Conservation (phyloP, 2,329 filamentous ascomycete genomes). For the Cladophialophora psammophila region DNA sequence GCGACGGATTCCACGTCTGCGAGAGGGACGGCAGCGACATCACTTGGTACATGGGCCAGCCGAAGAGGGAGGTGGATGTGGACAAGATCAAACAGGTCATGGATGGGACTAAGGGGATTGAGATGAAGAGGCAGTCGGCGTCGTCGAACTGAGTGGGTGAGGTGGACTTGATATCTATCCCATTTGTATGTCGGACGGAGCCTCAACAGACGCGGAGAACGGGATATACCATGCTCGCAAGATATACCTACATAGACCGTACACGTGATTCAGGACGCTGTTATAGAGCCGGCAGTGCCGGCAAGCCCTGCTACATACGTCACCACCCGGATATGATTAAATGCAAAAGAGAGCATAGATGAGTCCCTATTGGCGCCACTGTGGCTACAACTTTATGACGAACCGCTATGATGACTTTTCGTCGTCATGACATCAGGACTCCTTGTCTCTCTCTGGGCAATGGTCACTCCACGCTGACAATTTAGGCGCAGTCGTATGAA, state of each 20-base stretch:
- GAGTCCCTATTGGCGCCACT: too few species aligned
- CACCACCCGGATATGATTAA: too few species aligned
- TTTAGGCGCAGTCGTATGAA: background rate
- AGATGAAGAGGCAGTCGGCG: conserved; percentile 17
- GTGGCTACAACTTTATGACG: too few species aligned
- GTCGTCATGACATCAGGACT: background rate
- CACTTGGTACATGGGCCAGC: conserved; percentile 33
- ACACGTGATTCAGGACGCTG: too few species aligned
- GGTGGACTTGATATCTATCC: too few species aligned
- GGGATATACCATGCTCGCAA: too few species aligned
- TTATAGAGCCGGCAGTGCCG: too few species aligned
- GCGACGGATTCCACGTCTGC: conserved; percentile 50
- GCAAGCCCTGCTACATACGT: too few species aligned
- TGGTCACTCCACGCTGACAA: background rate
- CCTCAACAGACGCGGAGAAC: too few species aligned
- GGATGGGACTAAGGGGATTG: conserved; percentile 26
- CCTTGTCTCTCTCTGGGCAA: background rate
- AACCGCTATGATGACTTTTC: background rate
- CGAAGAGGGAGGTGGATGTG: conserved; percentile 25
- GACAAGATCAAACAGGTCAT: conserved; percentile 24
- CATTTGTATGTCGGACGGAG: too few species aligned
- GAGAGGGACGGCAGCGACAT: conserved; percentile 35
- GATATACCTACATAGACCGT: too few species aligned
- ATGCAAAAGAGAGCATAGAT: too few species aligned
- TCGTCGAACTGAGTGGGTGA: background rate